These are phyloP conservation scores for Ilyonectria destructans DNA, from an alignment of 2,329 filamentous ascomycete species.

Conservation along the genomic window DNA sequence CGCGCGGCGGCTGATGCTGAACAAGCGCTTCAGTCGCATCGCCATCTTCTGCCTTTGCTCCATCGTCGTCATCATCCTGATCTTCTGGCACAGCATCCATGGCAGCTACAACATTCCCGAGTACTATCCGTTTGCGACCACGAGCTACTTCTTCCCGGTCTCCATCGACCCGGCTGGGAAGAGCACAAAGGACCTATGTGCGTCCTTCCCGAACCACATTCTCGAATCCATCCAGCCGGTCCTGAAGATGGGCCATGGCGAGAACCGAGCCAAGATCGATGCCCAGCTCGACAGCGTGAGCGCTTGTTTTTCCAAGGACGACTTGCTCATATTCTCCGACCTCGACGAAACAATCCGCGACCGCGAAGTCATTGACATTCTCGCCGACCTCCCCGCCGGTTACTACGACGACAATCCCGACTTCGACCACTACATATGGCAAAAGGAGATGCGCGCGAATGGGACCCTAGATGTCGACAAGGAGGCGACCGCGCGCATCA, in stretches of 20 bases:
- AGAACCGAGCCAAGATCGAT: slow-evolving; percentile 48
- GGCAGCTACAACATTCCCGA: slow-evolving; percentile 46
- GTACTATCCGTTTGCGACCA: slow-evolving; percentile 50
- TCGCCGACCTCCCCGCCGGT: slow-evolving; percentile 61
- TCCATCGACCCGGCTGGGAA: slow-evolving; percentile 47
- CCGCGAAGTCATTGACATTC: slow-evolving; percentile 62
- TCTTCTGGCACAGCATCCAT: slow-evolving; percentile 47
- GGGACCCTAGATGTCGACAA: slow-evolving; percentile 53
- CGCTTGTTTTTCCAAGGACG: slow-evolving; percentile 61
- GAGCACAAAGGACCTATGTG: slow-evolving; percentile 50
- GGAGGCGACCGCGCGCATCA: slow-evolving; percentile 52
- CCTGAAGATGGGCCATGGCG: slow-evolving; percentile 55
- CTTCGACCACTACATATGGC: slow-evolving; percentile 60
- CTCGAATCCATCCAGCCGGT: slow-evolving; percentile 53
- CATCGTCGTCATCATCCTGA: slow-evolving; percentile 44
- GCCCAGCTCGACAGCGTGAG: slow-evolving; percentile 69
- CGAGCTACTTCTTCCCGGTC: slow-evolving; percentile 52
- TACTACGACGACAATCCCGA: slow-evolving; percentile 57
- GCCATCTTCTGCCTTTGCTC: slow-evolving; percentile 44
- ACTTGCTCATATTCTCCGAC: slow-evolving; percentile 68
- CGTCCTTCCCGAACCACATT: slow-evolving; percentile 52
- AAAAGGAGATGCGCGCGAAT: slow-evolving; percentile 55
- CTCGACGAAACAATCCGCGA: slow-evolving; percentile 62
- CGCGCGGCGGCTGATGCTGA: slow-evolving; percentile 48
- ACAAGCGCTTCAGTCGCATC: slow-evolving; percentile 54